Conservation (phyloP, 768 basidiomycete species). For the Mycena polygramma region DNA sequence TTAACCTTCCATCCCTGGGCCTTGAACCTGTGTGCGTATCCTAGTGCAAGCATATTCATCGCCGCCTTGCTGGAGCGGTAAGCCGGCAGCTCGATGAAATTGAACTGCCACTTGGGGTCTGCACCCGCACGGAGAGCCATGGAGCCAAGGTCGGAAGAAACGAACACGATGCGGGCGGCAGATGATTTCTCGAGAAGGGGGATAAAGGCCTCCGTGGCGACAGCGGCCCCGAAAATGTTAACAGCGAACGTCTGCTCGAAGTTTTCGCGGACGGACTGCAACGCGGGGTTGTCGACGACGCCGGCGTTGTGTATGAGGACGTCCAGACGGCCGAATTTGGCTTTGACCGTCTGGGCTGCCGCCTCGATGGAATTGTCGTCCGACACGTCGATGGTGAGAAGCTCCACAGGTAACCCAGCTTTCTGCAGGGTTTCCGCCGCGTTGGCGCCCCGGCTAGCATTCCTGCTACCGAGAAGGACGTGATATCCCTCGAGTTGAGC, state of each 20-base stretch:
- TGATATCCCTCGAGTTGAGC: slow-evolving; percentile 16
- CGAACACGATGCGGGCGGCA: slow-evolving; percentile 25
- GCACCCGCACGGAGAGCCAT: slow-evolving; percentile 1
- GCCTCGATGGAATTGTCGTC: slow-evolving; percentile 24
- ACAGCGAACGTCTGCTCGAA: slow-evolving; percentile 24
- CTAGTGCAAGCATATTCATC: slow-evolving; percentile 29
- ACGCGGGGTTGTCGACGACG: slow-evolving; percentile 6
- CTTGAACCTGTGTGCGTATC: slow-evolving; percentile 15
- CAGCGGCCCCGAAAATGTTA: slow-evolving; percentile 24
- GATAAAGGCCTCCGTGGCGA: slow-evolving; percentile 23
- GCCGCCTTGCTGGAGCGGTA: slow-evolving; percentile 34
- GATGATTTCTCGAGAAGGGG: slow-evolving; percentile 29
- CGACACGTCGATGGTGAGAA: slow-evolving; percentile 20
- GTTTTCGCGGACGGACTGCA: neutral
- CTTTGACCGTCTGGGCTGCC: slow-evolving; percentile 24
- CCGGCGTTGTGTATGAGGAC: slow-evolving; percentile 30
- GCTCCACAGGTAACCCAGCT: slow-evolving; percentile 8
- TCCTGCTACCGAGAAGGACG: slow-evolving; percentile 17
- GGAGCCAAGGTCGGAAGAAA: slow-evolving; percentile 30
- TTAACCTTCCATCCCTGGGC: slow-evolving; percentile 30
- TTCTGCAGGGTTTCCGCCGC: slow-evolving; percentile 21
- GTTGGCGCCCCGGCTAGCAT: slow-evolving; percentile 13
- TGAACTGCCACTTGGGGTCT: slow-evolving; percentile 13
- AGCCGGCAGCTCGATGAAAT: neutral
- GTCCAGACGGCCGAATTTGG: slow-evolving; percentile 28